These are phyloP conservation scores for Aspergillus ostianus DNA, from an alignment of 495 filamentous ascomycete genomes.

Conservation along the genomic window DNA sequence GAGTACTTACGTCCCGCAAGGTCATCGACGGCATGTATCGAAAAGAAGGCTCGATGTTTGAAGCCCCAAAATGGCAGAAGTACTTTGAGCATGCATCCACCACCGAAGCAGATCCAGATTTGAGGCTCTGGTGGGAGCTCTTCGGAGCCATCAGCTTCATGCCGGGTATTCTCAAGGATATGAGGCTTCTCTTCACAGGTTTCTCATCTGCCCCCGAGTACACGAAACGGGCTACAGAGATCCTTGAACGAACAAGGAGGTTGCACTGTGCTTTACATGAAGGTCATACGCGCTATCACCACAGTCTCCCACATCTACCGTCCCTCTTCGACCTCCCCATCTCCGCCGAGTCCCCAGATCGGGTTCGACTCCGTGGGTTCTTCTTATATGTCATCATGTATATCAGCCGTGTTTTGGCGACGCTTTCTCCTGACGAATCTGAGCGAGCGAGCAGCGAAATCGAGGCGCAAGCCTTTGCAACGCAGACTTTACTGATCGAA, in stretches of 20 bases:
- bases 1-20: background rate
- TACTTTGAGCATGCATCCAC: constrained; percentile 6
- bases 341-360: constrained; percentile 5
- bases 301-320: background rate
- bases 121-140: constrained; percentile 13
- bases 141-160: constrained; percentile 8
- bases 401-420: constrained; percentile 3
- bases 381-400: constrained; percentile 6
- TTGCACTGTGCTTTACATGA: constrained; percentile 1
- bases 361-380: constrained; percentile 10
- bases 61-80: constrained; percentile 5
- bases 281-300: constrained; percentile 9
- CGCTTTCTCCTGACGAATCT: constrained; percentile 1
- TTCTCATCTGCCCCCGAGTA: background rate
- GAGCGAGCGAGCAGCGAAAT: constrained; percentile 7
- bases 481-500: constrained; percentile 8
- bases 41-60: constrained; percentile 7
- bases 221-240: background rate
- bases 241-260: constrained; percentile 4
- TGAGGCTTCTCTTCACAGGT: background rate
- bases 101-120: constrained; percentile 5
- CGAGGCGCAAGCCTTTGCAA: constrained; percentile 8
- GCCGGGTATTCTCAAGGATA: constrained; percentile 7
- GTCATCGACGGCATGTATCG: constrained; percentile 10
- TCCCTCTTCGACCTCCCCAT: constrained; percentile 11